Evolutionary conservation across 1,284 basidiomycete genomes (phyloP), one percentile per base, ranked within the genome.

Genomic region (Earliella scabrosa): DNA sequence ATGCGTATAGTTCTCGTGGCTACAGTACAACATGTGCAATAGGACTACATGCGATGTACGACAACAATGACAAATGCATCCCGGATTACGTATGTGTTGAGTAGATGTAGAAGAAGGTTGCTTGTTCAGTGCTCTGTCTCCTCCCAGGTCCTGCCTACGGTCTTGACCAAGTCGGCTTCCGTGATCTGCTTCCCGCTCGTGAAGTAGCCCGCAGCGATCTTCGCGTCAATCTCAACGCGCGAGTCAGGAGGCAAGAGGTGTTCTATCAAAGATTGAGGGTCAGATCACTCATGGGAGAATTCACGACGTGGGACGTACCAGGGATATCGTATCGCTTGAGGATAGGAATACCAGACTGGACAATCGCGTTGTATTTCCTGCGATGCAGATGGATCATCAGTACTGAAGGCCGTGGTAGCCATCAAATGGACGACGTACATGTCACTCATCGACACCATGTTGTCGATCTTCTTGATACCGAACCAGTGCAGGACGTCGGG

Each of bases 401-500:
- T 23, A 21, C 2, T n/a, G 9, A 4, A 14, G 1, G 14, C 9
- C 13, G n/a, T 24, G 23, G 20, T 11, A 6, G 13, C 3, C 5
- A 7, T 4, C 43, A 20, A 18, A 51, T 2, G 40, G 18, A 53
- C 63, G 24, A 72, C 79, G 61, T 63, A 87, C 90, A 94, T 92
- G 69, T 94, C 91, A 63, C 88, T 91, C 96, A 98, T 97, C 23
- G 88, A 92, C 50, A 97, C 87, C 86, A 97, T 87, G 70, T 89
- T 89, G 72, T 93, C 87, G 54, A 97, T 88, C 79, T 93, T 92
- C 72, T 73, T 87, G 70, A 97, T 90, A 0, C 95, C 95, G n/a
- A 97, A 74, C 92, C 93, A 97, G 72, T 95, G 93, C 46, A 98
- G 77, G 2, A 97, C 88, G 70, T 98, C 96, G 2, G 96, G 96